These are phyloP conservation scores for Boletus vermiculosoides DNA, from an alignment of 768 basidiomycete species.

Conservation along the genomic window DNA sequence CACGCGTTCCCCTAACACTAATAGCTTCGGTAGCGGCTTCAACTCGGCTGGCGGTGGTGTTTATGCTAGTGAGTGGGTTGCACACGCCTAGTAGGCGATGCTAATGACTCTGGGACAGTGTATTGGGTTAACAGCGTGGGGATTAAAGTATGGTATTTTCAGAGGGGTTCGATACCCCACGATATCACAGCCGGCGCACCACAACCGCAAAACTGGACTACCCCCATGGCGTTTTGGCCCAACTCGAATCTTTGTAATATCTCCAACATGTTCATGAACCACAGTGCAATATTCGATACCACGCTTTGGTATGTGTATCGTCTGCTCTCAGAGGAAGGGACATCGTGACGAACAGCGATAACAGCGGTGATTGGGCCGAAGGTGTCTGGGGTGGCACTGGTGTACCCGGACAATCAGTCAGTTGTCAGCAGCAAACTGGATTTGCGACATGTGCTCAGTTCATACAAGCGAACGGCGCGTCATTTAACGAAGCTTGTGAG, in stretches of 20 bases:
- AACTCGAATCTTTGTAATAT: slow-evolving; percentile 67
- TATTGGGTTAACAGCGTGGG: slow-evolving; percentile 57
- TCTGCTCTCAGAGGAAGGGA: background rate
- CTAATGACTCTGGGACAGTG: slow-evolving; percentile 12
- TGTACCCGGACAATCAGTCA: slow-evolving; percentile 80
- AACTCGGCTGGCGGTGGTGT: slow-evolving; percentile 85
- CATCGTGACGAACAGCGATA: slow-evolving; percentile 4
- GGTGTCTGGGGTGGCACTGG: slow-evolving; percentile 71
- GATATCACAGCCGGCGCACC: slow-evolving; percentile 79
- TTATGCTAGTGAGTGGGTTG: slow-evolving; percentile 70
- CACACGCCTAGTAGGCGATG: background rate
- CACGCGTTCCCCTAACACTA: slow-evolving; percentile 53
- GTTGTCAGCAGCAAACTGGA: slow-evolving; percentile 82
- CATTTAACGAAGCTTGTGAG: slow-evolving; percentile 79
- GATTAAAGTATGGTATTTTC: slow-evolving; percentile 81
- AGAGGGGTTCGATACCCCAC: slow-evolving; percentile 64
- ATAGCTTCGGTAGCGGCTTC: slow-evolving; percentile 82
- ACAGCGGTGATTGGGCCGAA: slow-evolving; percentile 87
- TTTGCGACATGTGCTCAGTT: slow-evolving; percentile 78
- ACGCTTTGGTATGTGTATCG: slow-evolving; percentile 62
- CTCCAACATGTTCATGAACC: slow-evolving; percentile 72
- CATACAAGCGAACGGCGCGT: slow-evolving; percentile 66
- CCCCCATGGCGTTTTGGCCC: slow-evolving; percentile 77
- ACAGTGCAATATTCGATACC: slow-evolving; percentile 81
- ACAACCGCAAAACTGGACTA: slow-evolving; percentile 72